Evolutionary conservation across 2,329 filamentous ascomycete species (phyloP).

Genomic region (Tolypocladium cylindrosporum): DNA sequence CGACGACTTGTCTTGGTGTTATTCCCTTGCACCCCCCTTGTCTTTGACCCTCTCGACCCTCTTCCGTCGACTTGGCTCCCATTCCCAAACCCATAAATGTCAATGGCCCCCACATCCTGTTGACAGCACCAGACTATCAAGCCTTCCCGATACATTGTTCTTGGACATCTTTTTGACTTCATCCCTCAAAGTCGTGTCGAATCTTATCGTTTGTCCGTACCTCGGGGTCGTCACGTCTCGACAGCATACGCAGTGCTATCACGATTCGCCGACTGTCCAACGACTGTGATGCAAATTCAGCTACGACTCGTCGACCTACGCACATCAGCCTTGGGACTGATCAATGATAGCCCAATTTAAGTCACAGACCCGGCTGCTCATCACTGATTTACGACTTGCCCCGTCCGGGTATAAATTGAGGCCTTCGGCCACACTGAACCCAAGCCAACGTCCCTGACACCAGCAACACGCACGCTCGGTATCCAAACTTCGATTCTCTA

Average conservation of each 20-base stretch:
- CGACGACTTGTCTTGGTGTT: conserved; percentile 3
- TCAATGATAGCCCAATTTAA: background rate
- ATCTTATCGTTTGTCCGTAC: too few relatives aligned
- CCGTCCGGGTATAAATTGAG: background rate
- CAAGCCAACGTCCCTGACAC: background rate
- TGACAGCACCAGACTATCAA: background rate
- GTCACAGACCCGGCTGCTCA: background rate
- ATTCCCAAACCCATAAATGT: conserved; percentile 23
- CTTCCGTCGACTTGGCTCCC: background rate
- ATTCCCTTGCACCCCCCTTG: conserved; percentile 3
- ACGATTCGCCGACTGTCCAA: background rate
- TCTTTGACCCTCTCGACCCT: background rate
- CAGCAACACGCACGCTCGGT: background rate
- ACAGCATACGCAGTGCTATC: background rate
- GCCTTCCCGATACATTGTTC: background rate
- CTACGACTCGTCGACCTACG: background rate
- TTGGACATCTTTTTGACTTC: background rate
- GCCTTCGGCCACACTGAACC: background rate
- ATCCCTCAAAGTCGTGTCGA: background rate
- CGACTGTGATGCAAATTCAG: background rate
- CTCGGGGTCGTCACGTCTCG: background rate
- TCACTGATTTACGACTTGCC: background rate
- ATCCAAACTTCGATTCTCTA: background rate
- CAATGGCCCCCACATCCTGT: conserved; percentile 16
- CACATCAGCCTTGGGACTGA: background rate